Base-by-base conservation (phyloP, 352 stramenopile species). In the Elongisporangium undulatum region DNA sequence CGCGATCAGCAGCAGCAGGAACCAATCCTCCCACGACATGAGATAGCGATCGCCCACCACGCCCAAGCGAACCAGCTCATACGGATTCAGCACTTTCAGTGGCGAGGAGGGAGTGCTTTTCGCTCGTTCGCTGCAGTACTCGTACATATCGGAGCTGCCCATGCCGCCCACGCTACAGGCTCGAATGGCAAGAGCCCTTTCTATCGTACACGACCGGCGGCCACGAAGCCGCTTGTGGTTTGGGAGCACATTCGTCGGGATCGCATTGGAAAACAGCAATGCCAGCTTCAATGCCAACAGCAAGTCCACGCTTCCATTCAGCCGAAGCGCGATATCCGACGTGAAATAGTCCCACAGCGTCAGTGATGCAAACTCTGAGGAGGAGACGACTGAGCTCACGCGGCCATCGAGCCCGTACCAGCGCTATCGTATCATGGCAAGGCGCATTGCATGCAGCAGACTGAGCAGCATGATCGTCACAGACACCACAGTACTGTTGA, bases 401-500 rank as follows among this genome's bases (percentile, higher is more conserved):
- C 61, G 53, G 17, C 56, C 53, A 3, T 59, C 49, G 34, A 59
- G 26, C 4, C 22, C 20, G n/a, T 68, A 34, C 38, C 53, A 55
- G 1, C 10, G n/a, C 15, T 13, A 26, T 1, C 23, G 6, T 2
- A 38, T 19, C 6, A 58, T 26, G 15, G n/a, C 9, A 4, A 15
- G 5, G 1, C 26, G 53, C 15, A 58, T 56, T 4, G 20, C 52
- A 29, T 74, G 69, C 26, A 71, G 24, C 7, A 52, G n/a, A 13
- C 22, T 62, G 16, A 74, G 54, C 2, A 64, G 20, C 15, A 74
- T 6, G 17, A 77, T 13, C 0, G 59, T 67, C 19, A 66, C 63
- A 16, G 59, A 60, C 13, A 74, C 69, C 8, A 74, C 45, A 5
- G 50, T 54, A n/a, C 74, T 66, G 3, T 41, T 72, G 29, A 72